phyloP scores from a whole-genome alignment of 2,329 filamentous ascomycete species.

The Pseudocercospora eumusae region DNA sequence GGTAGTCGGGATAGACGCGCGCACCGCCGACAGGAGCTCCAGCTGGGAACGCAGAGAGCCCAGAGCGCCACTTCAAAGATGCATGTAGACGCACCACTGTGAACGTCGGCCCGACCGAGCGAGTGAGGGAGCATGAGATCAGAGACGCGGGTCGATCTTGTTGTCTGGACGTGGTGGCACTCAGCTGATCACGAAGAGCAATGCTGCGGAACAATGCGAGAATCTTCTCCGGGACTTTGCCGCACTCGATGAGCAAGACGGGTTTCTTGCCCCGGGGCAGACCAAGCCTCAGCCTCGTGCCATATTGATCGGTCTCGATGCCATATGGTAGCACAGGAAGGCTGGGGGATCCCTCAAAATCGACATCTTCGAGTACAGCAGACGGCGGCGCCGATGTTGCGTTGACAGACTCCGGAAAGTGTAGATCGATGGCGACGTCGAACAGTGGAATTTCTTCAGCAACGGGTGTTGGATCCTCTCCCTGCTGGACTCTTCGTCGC shows the following conservation, averaged over 20 bases:
- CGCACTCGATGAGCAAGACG: slow-evolving; percentile 32
- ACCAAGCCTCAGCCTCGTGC: slow-evolving; percentile 27
- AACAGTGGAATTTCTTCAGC: slow-evolving; percentile 30
- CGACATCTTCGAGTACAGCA: slow-evolving; percentile 27
- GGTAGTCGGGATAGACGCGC: slow-evolving; percentile 35
- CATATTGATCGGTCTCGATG: slow-evolving; percentile 25
- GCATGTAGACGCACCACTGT: slow-evolving; percentile 35
- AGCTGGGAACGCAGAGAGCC: slow-evolving; percentile 36
- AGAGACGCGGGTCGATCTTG: slow-evolving; percentile 26
- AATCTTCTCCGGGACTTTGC: slow-evolving; percentile 19
- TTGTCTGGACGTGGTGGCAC: slow-evolving; percentile 4
- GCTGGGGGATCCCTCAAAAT: slow-evolving; percentile 26
- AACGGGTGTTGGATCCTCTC: background rate
- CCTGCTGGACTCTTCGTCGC: slow-evolving; percentile 23
- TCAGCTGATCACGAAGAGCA: slow-evolving; percentile 24
- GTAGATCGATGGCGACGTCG: slow-evolving; percentile 34
- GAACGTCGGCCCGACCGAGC: slow-evolving; percentile 30
- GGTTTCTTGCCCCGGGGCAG: slow-evolving; percentile 21
- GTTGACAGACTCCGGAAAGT: slow-evolving; percentile 31
- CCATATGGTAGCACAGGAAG: slow-evolving; percentile 27
- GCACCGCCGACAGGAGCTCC: slow-evolving; percentile 29
- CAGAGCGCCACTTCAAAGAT: slow-evolving; percentile 36
- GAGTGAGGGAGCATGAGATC: slow-evolving; percentile 30
- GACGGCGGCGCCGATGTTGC: slow-evolving; percentile 13
- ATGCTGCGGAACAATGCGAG: slow-evolving; percentile 25